Conservation (phyloP, 2,329 filamentous ascomycete species). For the Pyrenophora tritici-repentis region DNA sequence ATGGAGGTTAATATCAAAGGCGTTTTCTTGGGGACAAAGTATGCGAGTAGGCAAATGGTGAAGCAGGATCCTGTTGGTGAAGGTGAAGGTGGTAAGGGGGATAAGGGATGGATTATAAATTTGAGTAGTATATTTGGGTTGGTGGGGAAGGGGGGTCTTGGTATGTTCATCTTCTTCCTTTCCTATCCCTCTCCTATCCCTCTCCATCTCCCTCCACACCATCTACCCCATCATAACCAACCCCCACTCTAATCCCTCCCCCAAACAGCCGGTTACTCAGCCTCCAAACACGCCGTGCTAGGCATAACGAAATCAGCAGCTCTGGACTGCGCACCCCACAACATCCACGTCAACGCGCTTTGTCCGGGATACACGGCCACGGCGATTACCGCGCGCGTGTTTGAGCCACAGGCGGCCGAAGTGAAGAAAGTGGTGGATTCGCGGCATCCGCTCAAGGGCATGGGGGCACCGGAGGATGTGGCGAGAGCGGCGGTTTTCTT, state of each 20-base stretch:
- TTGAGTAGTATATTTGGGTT: constrained; percentile 58
- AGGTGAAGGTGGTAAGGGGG: constrained; percentile 33
- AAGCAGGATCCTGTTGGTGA: constrained; percentile 50
- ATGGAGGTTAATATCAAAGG: constrained; percentile 47
- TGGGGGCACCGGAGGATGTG: constrained; percentile 42
- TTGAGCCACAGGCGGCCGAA: constrained; percentile 12
- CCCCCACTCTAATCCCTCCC: too few species aligned
- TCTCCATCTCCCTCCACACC: too few species aligned
- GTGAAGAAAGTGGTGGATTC: constrained; percentile 13
- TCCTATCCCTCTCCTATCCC: too few species aligned
- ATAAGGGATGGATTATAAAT: constrained; percentile 61
- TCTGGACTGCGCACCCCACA: constrained; percentile 54
- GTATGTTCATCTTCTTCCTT: constrained; percentile 23
- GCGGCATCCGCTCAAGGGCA: constrained; percentile 37
- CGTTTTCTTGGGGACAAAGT: constrained; percentile 54
- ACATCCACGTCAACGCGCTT: constrained; percentile 60
- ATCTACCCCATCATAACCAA: too few species aligned
- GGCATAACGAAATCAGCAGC: constrained; percentile 57
- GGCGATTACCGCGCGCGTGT: constrained; percentile 31
- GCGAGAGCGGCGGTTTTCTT: constrained; percentile 52
- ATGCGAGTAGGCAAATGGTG: constrained; percentile 56
- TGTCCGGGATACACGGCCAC: constrained; percentile 56
- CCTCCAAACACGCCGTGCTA: constrained; percentile 58
- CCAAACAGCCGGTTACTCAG: constrained; percentile 48
- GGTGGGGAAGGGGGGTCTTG: constrained; percentile 19